Evolutionary conservation across 345 rosid genomes (phyloP), one percentile per base, ranked within the genome.

Genomic region (Eucalyptus camaldulensis): DNA sequence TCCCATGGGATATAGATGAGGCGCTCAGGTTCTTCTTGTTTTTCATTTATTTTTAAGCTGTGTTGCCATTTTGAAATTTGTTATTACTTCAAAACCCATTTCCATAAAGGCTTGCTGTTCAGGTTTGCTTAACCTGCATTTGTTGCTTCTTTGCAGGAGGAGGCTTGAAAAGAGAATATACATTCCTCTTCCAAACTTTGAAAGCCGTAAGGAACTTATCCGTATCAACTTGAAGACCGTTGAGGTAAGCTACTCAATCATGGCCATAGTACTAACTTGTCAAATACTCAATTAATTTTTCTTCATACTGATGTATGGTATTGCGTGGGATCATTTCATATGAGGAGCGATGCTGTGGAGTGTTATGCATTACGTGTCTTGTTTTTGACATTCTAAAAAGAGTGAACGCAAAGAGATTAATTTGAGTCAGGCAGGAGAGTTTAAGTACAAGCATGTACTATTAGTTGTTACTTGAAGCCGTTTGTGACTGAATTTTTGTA

Each of bases 1-100:
- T 97, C 90, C 99, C 99, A 4, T 98, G 99, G 99, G 99, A 98
- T 95, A 98, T 98, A 90, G 99, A 98, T 85, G 98, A 97, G 93
- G 99, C 99, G 22, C 95, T 98, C 88, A 95, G 99, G 99, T 98
- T 90, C 85, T 80, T 49, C 45, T 33, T 86, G 51, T 88, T 65
- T 25, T 53, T 56, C 49, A 85, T 31, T 76, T 27, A 24, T 37
- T 47, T 22, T 8, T 65, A 24, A 43, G 16, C 43, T 47, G 51
- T 69, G 69, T 53, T 65, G 86, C 88, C 86, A 89, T 11, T 60
- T 89, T 81, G 58, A 65, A 50, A 21, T 76, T 89, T 87, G 27
- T 49, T 51, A 45, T 60, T 60, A 51, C 80, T 60, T 80, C 88
- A n/a, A 29, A 19, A 76, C 8, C 85, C 47, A 21, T 76, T 40